phyloP scores from a whole-genome alignment of 225 moss, liverwort and hornwort species.

The Physcomitrellopsis africana region DNA sequence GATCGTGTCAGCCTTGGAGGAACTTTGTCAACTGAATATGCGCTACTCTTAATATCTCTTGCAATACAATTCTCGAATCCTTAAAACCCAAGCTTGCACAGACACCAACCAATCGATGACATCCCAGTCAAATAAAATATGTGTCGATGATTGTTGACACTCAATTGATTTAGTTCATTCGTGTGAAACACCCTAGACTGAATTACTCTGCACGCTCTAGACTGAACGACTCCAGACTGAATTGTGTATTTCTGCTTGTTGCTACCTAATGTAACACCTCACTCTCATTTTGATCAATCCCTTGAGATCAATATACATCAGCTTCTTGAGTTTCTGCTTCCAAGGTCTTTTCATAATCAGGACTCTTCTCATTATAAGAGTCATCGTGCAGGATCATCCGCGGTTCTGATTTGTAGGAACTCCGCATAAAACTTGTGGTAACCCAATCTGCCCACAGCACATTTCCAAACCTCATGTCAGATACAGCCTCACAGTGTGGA shows the following conservation, averaged over 20 bases:
- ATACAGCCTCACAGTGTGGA: not conserved
- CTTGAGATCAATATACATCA: not conserved
- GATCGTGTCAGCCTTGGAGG: no score
- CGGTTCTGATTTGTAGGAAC: slow-evolving; percentile 21
- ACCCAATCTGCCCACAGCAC: slow-evolving; percentile 37
- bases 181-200: not conserved
- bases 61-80: no score
- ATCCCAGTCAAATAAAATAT: no score
- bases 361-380: not conserved
- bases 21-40: no score
- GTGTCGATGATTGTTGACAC: not conserved
- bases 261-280: not conserved
- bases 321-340: not conserved
- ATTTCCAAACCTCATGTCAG: not conserved
- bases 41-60: no score
- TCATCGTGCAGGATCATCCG: not conserved
- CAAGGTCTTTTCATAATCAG: not conserved
- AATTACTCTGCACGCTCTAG: not conserved
- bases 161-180: not conserved
- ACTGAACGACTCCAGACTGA: not conserved
- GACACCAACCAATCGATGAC: no score
- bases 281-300: not conserved
- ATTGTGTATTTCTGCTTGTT: not conserved
- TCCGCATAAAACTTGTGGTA: slow-evolving; percentile 23
- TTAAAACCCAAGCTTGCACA: no score